Percentiles rank a stretch among this genome's conserved stretches.
Conservation (phyloP, 2,329 filamentous ascomycete species). For the Dactylonectria macrodidyma region DNA sequence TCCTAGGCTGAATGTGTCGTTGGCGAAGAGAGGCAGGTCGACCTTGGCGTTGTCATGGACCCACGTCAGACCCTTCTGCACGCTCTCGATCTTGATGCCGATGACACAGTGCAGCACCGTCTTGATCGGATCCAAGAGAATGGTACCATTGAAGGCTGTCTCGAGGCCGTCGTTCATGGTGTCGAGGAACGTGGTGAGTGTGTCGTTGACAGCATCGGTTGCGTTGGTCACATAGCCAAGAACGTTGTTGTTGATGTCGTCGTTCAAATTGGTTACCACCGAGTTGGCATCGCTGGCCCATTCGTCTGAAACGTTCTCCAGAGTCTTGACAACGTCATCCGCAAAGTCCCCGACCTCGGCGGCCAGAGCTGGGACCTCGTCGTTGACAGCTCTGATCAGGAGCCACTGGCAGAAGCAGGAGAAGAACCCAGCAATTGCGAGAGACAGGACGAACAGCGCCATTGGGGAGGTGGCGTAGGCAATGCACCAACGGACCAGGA, state of each 20-base stretch:
- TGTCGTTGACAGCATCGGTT: slow-evolving; percentile 86
- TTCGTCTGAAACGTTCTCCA: slow-evolving; percentile 79
- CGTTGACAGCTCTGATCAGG: slow-evolving; percentile 80
- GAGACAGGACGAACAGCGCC: slow-evolving; percentile 87
- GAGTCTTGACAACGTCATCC: slow-evolving; percentile 79
- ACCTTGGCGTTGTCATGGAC: slow-evolving; percentile 89
- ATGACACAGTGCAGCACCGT: slow-evolving; percentile 91
- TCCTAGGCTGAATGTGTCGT: slow-evolving; percentile 87
- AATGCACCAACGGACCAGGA: slow-evolving; percentile 85
- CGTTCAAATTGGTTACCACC: slow-evolving; percentile 79
- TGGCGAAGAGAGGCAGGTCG: slow-evolving; percentile 81
- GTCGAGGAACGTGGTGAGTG: slow-evolving; percentile 85
- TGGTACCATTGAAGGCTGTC: slow-evolving; percentile 84
- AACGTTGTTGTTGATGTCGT: slow-evolving; percentile 86
- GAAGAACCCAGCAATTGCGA: slow-evolving; percentile 86
- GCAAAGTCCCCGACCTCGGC: slow-evolving; percentile 84
- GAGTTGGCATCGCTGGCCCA: slow-evolving; percentile 86
- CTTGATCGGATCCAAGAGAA: slow-evolving; percentile 83
- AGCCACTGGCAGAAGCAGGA: slow-evolving; percentile 87
- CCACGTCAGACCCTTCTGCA: slow-evolving; percentile 95
- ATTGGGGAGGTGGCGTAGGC: slow-evolving; percentile 90
- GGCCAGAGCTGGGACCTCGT: slow-evolving; percentile 82
- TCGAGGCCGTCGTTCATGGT: slow-evolving; percentile 83
- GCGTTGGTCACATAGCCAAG: slow-evolving; percentile 90
- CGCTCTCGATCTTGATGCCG: slow-evolving; percentile 84